Evolutionary conservation across 2,329 filamentous ascomycete genomes (phyloP).

Genomic region (Penicillium oxalicum): DNA sequence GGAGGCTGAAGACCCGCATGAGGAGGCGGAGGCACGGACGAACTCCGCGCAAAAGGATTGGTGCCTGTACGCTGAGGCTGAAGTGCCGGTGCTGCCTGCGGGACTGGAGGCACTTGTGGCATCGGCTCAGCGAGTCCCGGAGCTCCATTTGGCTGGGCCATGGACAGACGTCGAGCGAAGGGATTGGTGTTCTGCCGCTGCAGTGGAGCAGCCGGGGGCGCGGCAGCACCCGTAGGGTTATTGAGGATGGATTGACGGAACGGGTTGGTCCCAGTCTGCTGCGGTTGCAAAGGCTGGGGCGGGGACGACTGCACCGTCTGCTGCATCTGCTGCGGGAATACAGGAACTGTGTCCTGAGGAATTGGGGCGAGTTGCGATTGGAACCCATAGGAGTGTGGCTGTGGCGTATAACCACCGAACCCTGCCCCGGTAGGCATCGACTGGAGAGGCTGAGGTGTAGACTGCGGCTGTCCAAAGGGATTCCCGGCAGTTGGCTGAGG

Average conservation of each 20-base stretch:
- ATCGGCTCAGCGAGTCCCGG: constrained; percentile 17
- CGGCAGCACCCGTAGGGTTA: constrained; percentile 43
- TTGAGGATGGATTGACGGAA: constrained; percentile 84
- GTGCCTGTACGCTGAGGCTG: constrained; percentile 61
- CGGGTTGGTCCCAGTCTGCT: constrained; percentile 64
- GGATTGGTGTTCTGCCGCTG: constrained; percentile 73
- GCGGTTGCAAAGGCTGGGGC: constrained; percentile 35
- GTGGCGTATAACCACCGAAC: constrained; percentile 73
- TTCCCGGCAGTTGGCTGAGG: constrained; percentile 27
- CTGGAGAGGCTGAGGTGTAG: constrained; percentile 48
- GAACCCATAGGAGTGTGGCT: constrained; percentile 54
- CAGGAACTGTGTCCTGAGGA: constrained; percentile 45
- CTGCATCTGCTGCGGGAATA: constrained; percentile 42
- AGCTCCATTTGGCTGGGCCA: constrained; percentile 21
- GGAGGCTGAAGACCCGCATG: constrained; percentile 31
- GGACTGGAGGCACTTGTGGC: constrained; percentile 35
- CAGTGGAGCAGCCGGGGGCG: constrained; percentile 42
- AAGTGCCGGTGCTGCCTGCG: constrained; percentile 39
- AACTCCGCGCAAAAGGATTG: constrained; percentile 62
- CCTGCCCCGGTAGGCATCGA: constrained; percentile 65
- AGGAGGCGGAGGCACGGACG: constrained; percentile 36
- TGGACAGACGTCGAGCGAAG: constrained; percentile 61
- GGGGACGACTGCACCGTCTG: constrained; percentile 22
- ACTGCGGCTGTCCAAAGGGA: constrained; percentile 27
- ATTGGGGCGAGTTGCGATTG: constrained; percentile 42